Conservation (phyloP, 2,329 filamentous ascomycete species). For the Diaporthe velutina region DNA sequence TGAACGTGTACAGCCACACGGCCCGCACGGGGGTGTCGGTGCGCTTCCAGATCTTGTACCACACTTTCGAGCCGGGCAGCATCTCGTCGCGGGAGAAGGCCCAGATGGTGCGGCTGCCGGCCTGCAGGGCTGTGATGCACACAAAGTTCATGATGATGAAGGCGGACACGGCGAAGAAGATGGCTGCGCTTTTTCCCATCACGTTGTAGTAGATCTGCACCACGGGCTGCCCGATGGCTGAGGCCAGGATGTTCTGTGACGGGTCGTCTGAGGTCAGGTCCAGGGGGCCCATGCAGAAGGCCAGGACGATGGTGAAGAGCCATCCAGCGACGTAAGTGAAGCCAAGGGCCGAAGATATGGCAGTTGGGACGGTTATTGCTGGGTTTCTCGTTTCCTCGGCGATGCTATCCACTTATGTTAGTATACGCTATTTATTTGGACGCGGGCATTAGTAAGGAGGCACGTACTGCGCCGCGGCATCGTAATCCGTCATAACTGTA, state of each 20-base stretch:
- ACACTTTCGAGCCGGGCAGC: constrained; percentile 59
- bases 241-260: constrained; percentile 55
- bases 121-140: constrained; percentile 69
- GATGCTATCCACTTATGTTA: constrained; percentile 47
- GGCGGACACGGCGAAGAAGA: constrained; percentile 68
- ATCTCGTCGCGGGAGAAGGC: constrained; percentile 67
- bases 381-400: constrained; percentile 59
- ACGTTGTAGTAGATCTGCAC: constrained; percentile 71
- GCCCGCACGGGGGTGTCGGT: constrained; percentile 66
- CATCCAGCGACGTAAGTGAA: constrained; percentile 69
- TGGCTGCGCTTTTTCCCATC: constrained; percentile 64
- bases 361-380: constrained; percentile 58
- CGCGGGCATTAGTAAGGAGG: fast-evolving
- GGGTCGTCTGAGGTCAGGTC: constrained; percentile 49
- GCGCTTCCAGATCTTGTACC: constrained; percentile 61
- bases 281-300: constrained; percentile 64
- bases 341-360: constrained; percentile 66
- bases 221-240: constrained; percentile 63
- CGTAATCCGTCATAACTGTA: constrained; percentile 39
- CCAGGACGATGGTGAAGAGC: constrained; percentile 70
- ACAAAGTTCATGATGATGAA: constrained; percentile 71
- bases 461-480: constrained; percentile 38
- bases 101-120: constrained; percentile 66
- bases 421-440: background rate
- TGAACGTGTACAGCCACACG: constrained; percentile 68